phyloP scores from a whole-genome alignment of 2,329 filamentous ascomycete genomes.

The Sarocladium strictum region DNA sequence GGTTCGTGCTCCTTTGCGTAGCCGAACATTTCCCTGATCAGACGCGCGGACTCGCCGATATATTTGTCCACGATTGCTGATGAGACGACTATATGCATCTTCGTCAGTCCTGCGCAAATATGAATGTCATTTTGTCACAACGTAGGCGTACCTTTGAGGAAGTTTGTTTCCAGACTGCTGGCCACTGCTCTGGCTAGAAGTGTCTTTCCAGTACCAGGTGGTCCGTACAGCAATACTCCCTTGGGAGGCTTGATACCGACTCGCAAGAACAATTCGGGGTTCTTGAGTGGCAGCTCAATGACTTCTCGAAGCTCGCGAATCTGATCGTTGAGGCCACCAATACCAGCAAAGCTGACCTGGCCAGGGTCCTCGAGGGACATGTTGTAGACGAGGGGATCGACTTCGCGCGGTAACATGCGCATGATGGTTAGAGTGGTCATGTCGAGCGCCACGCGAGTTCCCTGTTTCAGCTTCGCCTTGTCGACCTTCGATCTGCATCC shows the following conservation, averaged over 20 bases:
- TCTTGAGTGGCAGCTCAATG: constrained; percentile 96
- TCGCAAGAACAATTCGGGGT: constrained; percentile 92
- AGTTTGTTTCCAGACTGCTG: constrained; percentile 95
- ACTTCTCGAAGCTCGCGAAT: constrained; percentile 96
- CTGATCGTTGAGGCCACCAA: constrained; percentile 96
- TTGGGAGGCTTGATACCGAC: constrained; percentile 99
- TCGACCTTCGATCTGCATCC: constrained; percentile 98
- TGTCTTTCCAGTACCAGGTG: constrained; percentile 95
- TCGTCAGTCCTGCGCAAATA: constrained; percentile 14
- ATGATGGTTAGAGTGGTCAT: constrained; percentile 99
- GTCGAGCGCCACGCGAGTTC: constrained; percentile 92
- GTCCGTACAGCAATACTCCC: constrained; percentile 91
- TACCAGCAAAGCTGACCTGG: constrained; percentile 95
- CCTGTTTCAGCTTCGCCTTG: constrained; percentile 95
- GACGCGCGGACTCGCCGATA: constrained; percentile 92
- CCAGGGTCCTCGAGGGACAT: constrained; percentile 98
- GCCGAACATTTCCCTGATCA: constrained; percentile 99
- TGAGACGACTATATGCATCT: constrained; percentile 66
- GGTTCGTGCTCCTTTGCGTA: constrained; percentile 99
- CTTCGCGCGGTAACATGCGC: constrained; percentile 98
- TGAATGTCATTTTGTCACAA: constrained; percentile 15
- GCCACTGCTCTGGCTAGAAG: constrained; percentile 90
- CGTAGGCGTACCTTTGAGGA: constrained; percentile 73
- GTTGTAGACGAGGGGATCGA: constrained; percentile 98
- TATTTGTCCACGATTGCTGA: constrained; percentile 99